A percentile compares a stretch with the other conserved stretches of the same genome.
Conservation (phyloP, 2,329 filamentous ascomycete species). For the Phaeosphaeria sp. region DNA sequence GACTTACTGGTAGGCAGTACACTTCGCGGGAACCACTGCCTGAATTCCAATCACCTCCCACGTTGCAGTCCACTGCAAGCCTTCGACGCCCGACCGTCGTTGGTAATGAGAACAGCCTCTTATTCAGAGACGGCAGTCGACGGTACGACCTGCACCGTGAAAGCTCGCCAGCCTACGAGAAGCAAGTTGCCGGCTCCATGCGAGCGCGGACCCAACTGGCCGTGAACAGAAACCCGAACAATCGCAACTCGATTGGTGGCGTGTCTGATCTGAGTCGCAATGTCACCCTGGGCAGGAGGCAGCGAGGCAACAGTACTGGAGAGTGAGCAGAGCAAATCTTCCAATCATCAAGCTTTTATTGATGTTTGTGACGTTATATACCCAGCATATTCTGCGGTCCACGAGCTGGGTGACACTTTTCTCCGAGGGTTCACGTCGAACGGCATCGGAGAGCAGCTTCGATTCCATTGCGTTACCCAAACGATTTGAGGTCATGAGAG, state of each 20-base stretch:
- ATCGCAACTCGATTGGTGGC: constrained; percentile 38
- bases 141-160: constrained; percentile 39
- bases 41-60: constrained; percentile 40
- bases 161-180: constrained; percentile 41
- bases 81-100: constrained; percentile 41
- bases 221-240: constrained; percentile 32
- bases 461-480: neutral
- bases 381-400: too few relatives aligned
- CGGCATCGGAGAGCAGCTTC: neutral
- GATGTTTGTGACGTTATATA: constrained; percentile 39
- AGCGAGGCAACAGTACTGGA: constrained; percentile 38
- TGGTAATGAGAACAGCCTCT: constrained; percentile 35
- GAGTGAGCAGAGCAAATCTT: constrained; percentile 31
- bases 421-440: neutral
- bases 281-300: constrained; percentile 36
- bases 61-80: constrained; percentile 33
- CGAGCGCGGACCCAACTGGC: constrained; percentile 33
- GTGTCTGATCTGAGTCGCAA: constrained; percentile 34
- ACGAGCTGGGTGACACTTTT: too few relatives aligned
- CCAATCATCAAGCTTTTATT: constrained; percentile 14
- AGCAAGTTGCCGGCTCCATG: constrained; percentile 29
- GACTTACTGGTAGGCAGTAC: constrained; percentile 41
- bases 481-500: neutral
- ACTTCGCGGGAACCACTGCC: constrained; percentile 47
- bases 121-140: constrained; percentile 34